Base-by-base conservation (phyloP, 1,284 basidiomycete species). In the Puccinia triticina region DNA sequence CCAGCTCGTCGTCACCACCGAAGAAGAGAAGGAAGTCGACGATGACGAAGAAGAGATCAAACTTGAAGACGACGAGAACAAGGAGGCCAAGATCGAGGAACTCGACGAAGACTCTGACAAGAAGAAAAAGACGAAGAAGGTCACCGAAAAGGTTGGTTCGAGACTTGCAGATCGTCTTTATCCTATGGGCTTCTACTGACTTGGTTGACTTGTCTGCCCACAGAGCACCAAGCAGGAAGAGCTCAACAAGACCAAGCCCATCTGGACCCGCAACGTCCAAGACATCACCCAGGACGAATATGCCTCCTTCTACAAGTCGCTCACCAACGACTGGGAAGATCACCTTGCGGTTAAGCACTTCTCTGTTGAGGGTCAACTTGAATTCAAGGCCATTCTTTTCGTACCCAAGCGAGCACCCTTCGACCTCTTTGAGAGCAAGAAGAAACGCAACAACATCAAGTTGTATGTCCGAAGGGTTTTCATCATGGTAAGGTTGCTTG, bases 361-460 rank as follows among this genome's bases (percentile, higher is more conserved):
- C 92, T 98, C 95, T 81, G 96, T 99, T 75, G 96, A 99, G 88
- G 97, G 97, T 90, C 96, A 99, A 89, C 95, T 99, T 86, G 97
- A 97, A 89, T 99, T 99, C 92, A 98, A 98, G 92, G 96, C 96
- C 48, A 96, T 99, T 88, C 92, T 99, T 86, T 99, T 91, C 89
- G 90, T 96, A 84, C 96, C 96, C 86, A 98, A 98, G 90, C 93
- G 95, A 84, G 95, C 95, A 67, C 95, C 96, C 82, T 99, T 99
- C 89, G 97, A 99, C 88, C 92, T 99, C 88, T 99, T 99, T 89
- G 97, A 99, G 91, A 94, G 93, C 85, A 99, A 99, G 93, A 99
- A 99, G 94, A 99, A 99, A 92, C 94, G 96, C 87, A 98, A 98
- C 92, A 99, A 98, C 93, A 98, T 99, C 91, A 99, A 99, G 91